Conservation (phyloP, 2,329 filamentous ascomycete genomes). For the Dactylellina cionopaga region DNA sequence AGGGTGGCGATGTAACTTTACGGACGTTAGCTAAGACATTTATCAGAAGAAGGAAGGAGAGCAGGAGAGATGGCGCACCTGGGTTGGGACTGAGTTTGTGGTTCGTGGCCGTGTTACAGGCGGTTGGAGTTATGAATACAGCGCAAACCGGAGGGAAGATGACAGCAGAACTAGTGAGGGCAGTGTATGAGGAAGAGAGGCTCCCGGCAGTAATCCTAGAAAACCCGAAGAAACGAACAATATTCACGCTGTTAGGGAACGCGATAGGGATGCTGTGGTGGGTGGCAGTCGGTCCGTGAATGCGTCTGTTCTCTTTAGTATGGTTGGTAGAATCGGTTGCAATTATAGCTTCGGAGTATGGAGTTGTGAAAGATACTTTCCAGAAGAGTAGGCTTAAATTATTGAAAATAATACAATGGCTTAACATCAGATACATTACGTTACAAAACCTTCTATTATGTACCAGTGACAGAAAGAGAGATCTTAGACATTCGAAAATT, state of each 20-base stretch:
- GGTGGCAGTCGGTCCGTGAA: constrained; percentile 43
- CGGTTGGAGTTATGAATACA: constrained; percentile 56
- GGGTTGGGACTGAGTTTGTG: constrained; percentile 56
- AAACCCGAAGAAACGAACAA: constrained; percentile 55
- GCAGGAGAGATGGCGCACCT: constrained; percentile 56
- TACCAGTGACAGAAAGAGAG: too few species aligned
- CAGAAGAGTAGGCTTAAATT: neutral
- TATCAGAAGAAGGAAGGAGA: constrained; percentile 57
- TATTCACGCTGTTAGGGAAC: constrained; percentile 55
- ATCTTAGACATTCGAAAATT: too few species aligned
- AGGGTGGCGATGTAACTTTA: constrained; percentile 58
- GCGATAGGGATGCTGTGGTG: constrained; percentile 53
- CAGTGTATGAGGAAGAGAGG: constrained; percentile 59
- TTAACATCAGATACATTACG: too few species aligned
- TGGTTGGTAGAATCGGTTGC: too few species aligned
- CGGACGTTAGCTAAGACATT: constrained; percentile 58
- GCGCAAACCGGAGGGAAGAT: constrained; percentile 55
- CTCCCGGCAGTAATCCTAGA: constrained; percentile 58
- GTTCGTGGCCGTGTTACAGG: constrained; percentile 58
- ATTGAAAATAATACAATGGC: too few species aligned
- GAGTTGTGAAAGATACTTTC: neutral
- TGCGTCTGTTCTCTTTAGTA: too few species aligned
- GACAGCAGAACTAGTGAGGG: constrained; percentile 55
- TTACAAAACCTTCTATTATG: too few species aligned
- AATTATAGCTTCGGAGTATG: neutral